A percentile compares a stretch with the other conserved stretches of the same genome.
Conservation (phyloP, 805 yeast genomes). For the Spathaspora girioi region DNA sequence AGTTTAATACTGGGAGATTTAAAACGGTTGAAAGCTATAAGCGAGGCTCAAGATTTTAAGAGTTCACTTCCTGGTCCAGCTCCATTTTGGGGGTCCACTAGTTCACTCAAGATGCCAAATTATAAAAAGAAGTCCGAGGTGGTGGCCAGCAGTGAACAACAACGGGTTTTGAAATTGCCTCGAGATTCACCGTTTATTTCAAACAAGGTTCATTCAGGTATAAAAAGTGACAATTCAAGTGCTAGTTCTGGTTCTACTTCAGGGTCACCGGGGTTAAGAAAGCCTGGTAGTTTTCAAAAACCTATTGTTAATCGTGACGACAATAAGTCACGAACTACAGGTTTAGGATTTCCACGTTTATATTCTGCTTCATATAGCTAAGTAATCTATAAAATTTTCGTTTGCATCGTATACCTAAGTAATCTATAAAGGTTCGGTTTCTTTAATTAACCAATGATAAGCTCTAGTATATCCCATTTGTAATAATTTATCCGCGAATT, state of each 20-base stretch:
- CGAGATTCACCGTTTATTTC: conserved; percentile 28
- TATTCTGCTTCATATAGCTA: conserved; percentile 17
- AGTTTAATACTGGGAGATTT: background rate
- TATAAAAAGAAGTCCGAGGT: conserved; percentile 15
- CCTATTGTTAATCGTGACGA: conserved; percentile 17
- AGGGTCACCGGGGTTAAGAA: conserved; percentile 19
- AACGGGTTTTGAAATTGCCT: conserved; percentile 16
- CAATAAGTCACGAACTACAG: conserved; percentile 12
- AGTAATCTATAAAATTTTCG: too few relatives aligned
- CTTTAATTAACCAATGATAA: conserved; percentile 66
- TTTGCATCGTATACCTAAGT: too few relatives aligned
- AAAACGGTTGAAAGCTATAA: conserved; percentile 5
- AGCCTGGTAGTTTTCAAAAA: conserved; percentile 33
- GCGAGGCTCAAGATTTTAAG: too few relatives aligned
- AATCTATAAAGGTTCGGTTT: conserved; percentile 43
- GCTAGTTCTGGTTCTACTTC: background rate
- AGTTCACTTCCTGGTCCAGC: conserved; percentile 8
- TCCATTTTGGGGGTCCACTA: conserved; percentile 8
- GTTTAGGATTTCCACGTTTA: conserved; percentile 22
- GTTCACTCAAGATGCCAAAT: conserved; percentile 21
- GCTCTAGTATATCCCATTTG: conserved; percentile 57
- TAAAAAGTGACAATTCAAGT: background rate
- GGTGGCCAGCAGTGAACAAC: conserved; percentile 6
- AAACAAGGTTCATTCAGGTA: conserved; percentile 14
- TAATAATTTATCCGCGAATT: conserved; percentile 40